Evolutionary conservation across 1,139 yeast genomes (phyloP).

Genomic region (Yamadazyma blattariae): DNA sequence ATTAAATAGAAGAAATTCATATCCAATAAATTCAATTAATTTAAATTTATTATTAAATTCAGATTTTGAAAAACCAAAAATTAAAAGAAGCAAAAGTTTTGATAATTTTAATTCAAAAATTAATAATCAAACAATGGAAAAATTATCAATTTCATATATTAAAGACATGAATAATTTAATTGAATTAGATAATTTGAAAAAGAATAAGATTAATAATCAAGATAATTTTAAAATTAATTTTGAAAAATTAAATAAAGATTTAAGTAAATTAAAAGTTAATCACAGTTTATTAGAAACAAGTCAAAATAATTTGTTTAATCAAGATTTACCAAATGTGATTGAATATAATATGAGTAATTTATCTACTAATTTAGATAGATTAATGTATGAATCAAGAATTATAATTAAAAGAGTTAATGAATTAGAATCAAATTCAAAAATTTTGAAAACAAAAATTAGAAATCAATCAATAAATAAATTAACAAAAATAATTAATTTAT

Average conservation of each 20-base stretch:
- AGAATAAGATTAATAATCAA: slow-evolving; percentile 10
- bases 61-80: slow-evolving; percentile 11
- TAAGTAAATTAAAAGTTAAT: slow-evolving; percentile 28
- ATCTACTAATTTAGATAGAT: slow-evolving; percentile 68
- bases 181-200: slow-evolving; percentile 20
- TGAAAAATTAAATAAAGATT: slow-evolving; percentile 29
- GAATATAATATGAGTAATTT: slow-evolving; percentile 57
- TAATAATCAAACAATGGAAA: slow-evolving; percentile 20
- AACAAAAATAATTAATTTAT: slow-evolving; percentile 32
- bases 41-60: slow-evolving; percentile 29
- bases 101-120: slow-evolving; percentile 2
- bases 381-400: slow-evolving; percentile 76
- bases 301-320: slow-evolving; percentile 30
- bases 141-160: slow-evolving; percentile 22
- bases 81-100: slow-evolving; percentile 9
- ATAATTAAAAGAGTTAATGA: slow-evolving; percentile 74
- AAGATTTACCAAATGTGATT: slow-evolving; percentile 32
- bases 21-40: slow-evolving; percentile 34
- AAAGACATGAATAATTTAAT: slow-evolving; percentile 20
- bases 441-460: slow-evolving; percentile 42
- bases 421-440: slow-evolving; percentile 62
- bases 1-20: slow-evolving; percentile 45
- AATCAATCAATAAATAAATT: slow-evolving; percentile 29
- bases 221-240: slow-evolving; percentile 22
- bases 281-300: slow-evolving; percentile 27